Conservation (phyloP, 2,329 filamentous ascomycete species). For the Bipolaris victoriae region DNA sequence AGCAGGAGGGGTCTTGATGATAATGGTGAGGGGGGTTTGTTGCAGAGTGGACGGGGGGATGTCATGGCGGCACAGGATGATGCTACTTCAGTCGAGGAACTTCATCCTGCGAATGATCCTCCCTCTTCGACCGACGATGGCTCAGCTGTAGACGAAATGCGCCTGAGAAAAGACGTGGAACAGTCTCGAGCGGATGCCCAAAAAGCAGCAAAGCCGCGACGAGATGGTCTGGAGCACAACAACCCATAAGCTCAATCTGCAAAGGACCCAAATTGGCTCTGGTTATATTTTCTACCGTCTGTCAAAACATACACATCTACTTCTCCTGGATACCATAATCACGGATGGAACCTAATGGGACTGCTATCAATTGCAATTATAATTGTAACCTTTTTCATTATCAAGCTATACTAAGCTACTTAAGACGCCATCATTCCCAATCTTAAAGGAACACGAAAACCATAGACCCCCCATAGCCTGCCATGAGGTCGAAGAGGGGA, state of each 20-base stretch:
- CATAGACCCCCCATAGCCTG: conserved; percentile 27
- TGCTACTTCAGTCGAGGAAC: background rate
- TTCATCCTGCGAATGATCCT: background rate
- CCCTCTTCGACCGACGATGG: background rate
- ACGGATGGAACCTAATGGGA: background rate
- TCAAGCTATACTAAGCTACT: conserved; percentile 27
- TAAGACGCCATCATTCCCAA: conserved; percentile 23
- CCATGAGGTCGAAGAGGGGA: conserved; percentile 25
- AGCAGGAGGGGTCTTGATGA: background rate
- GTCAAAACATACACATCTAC: background rate
- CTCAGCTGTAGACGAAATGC: background rate
- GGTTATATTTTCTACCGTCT: no score
- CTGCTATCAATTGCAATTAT: conserved; percentile 7
- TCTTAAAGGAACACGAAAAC: conserved; percentile 16
- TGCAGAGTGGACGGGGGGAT: background rate
- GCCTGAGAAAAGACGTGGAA: conserved; percentile 2
- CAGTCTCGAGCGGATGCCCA: background rate
- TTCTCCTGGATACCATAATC: background rate
- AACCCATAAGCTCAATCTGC: background rate
- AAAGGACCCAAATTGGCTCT: no score
- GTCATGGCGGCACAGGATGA: background rate
- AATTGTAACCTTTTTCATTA: conserved; percentile 24
- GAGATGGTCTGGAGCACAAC: conserved; percentile 1
- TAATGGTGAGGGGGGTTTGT: background rate
- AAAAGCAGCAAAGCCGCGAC: background rate